Conservation (phyloP, 192 early-diverging fungal species). For the Coemansia erecta region DNA sequence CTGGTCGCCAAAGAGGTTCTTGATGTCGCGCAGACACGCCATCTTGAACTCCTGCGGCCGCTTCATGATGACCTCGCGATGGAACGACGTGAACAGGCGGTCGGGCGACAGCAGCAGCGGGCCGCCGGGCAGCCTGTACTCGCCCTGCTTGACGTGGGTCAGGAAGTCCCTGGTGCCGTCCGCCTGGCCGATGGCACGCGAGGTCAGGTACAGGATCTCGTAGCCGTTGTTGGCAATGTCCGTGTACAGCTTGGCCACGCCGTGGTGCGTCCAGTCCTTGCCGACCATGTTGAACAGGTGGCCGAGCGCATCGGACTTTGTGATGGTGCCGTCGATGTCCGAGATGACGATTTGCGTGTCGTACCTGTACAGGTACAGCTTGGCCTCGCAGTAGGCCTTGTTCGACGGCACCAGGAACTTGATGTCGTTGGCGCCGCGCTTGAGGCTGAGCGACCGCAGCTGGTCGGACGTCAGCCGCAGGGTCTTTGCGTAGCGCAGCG, state of each 20-base stretch:
- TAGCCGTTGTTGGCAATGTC: constrained; percentile 94
- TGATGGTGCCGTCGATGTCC: constrained; percentile 98
- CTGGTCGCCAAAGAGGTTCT: constrained; percentile 76
- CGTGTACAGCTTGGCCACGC: constrained; percentile 94
- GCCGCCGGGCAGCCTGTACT: constrained; percentile 86
- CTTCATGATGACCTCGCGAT: constrained; percentile 91
- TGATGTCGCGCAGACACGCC: constrained; percentile 88
- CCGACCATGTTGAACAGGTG: constrained; percentile 98
- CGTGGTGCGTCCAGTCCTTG: constrained; percentile 96
- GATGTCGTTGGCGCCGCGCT: constrained; percentile 86
- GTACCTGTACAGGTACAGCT: constrained; percentile 85
- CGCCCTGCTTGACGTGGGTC: constrained; percentile 82
- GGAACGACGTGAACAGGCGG: constrained; percentile 87
- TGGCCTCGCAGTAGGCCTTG: constrained; percentile 73
- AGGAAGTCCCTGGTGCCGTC: constrained; percentile 90
- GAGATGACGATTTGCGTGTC: constrained; percentile 90
- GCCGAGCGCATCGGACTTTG: constrained; percentile 94
- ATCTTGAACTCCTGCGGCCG: constrained; percentile 98
- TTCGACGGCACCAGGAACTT: constrained; percentile 83
- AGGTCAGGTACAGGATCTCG: constrained; percentile 91
- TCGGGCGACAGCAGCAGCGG: constrained; percentile 96
- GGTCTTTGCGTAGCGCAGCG: constrained; percentile 77
- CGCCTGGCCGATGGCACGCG: constrained; percentile 93
- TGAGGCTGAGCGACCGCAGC: constrained; percentile 72
- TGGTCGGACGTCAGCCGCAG: constrained; percentile 91